Conservation (phyloP, 441 rosid species). For the Syzygium syzygioides region DNA sequence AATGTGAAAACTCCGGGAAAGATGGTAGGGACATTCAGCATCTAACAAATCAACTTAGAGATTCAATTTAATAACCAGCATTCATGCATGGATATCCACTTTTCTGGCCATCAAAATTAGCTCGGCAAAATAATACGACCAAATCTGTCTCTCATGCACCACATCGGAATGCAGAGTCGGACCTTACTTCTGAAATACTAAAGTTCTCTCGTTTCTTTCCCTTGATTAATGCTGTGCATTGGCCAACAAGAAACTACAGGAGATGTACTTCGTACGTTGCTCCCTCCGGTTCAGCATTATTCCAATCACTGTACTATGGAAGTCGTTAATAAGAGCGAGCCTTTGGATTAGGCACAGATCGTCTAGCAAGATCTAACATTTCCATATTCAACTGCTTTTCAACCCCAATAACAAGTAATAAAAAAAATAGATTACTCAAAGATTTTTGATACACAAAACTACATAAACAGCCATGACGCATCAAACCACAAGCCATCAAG, state of each 20-base stretch:
- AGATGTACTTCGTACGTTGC: background rate
- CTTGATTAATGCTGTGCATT: background rate
- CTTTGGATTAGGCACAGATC: background rate
- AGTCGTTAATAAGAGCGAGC: background rate
- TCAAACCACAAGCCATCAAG: background rate
- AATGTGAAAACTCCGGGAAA: background rate
- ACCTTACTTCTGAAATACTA: background rate
- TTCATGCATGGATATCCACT: background rate
- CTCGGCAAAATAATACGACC: background rate
- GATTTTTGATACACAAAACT: background rate
- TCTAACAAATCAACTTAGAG: background rate
- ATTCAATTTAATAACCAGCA: background rate
- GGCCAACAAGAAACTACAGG: background rate
- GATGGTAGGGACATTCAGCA: background rate
- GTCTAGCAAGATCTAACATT: background rate
- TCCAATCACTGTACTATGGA: background rate
- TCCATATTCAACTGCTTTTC: background rate
- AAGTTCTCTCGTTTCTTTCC: background rate
- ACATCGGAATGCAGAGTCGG: background rate
- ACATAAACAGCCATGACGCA: background rate
- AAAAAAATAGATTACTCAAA: background rate
- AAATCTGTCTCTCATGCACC: background rate
- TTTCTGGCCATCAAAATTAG: background rate
- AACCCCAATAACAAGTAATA: background rate
- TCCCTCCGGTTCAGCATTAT: background rate